Base-by-base conservation (phyloP, 352 stramenopile genomes). In the Phytopythium mirpurense region DNA sequence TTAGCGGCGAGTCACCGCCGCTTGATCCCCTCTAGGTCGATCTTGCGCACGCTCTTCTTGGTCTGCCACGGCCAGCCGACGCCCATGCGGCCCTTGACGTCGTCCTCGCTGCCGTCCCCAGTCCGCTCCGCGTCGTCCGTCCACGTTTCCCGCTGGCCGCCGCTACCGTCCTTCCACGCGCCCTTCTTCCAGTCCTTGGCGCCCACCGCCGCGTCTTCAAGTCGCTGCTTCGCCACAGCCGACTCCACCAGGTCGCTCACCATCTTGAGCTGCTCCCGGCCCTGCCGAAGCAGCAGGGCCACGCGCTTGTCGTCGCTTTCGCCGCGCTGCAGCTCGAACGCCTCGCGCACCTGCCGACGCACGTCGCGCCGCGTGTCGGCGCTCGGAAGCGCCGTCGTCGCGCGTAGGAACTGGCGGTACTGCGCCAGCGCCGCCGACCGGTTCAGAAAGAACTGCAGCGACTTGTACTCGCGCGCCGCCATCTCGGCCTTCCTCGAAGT, bases 381-480 rank as follows among this genome's bases (percentile, higher is more conserved):
- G 16, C 16, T 5, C 35, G 65, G 60, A 38, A 90, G 61, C 19
- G 75, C 72, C 57, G 67, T 54, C 40, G 78, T 85, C 40, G 67
- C 77, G 21, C 76, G 78, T 60, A 86, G 57, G 44, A 90, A 86
- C 59, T 86, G 55, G 0, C 67, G 71, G 61, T 85, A 90, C 64
- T 86, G 76, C 37, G 70, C 62, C 27, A 90, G 56, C 42, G 84
- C 78, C 10, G 62, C 63, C 21, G 76, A 72, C 31, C 76, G 75
- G 46, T 90, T 90, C 12, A 90, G 50, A 56, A 90, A 90, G 56
- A 81, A 90, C 67, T 83, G 75, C 27, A 90, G 62, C 47, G 78
- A 90, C 68, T 84, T 84, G 65, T 82, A 71, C 49, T 63, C 65
- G 32, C 56, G 54, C 35, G 63, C 62, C 35, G 66, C 37, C 19